Evolutionary conservation across 805 yeast species (phyloP).

Genomic region (Ogataea pini): DNA sequence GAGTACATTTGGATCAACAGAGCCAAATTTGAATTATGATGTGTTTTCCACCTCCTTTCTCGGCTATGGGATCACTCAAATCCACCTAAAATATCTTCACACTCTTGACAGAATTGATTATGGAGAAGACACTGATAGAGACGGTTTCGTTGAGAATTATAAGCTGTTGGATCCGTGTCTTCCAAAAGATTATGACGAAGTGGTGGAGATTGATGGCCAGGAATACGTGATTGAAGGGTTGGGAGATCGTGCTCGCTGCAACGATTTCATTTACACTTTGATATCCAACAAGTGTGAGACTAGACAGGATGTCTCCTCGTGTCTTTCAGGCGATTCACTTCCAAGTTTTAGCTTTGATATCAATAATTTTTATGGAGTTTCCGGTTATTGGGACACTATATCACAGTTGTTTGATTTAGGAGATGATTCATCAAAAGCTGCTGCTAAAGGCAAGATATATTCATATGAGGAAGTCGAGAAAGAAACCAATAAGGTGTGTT

Average conservation of each 20-base stretch:
- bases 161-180: constrained; percentile 54
- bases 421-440: background rate
- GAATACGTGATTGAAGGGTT: constrained; percentile 45
- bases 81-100: constrained; percentile 47
- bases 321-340: constrained; percentile 51
- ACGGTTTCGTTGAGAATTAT: constrained; percentile 14
- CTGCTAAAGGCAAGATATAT: constrained; percentile 42
- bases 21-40: constrained; percentile 35
- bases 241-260: constrained; percentile 52
- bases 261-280: constrained; percentile 47
- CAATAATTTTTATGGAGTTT: constrained; percentile 61
- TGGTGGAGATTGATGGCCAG: constrained; percentile 13
- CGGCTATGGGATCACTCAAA: constrained; percentile 63
- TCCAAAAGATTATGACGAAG: constrained; percentile 44
- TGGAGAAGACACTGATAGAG: constrained; percentile 16
- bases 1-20: constrained; percentile 33
- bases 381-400: constrained; percentile 67
- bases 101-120: constrained; percentile 27
- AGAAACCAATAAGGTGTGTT: constrained; percentile 50
- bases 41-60: constrained; percentile 57
- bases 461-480: constrained; percentile 45
- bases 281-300: constrained; percentile 31
- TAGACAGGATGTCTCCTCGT: constrained; percentile 40
- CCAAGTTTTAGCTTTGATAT: constrained; percentile 60
- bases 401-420: constrained; percentile 44